phyloP scores from a whole-genome alignment of 2,329 filamentous ascomycete species.

The Cladophialophora yegresii region DNA sequence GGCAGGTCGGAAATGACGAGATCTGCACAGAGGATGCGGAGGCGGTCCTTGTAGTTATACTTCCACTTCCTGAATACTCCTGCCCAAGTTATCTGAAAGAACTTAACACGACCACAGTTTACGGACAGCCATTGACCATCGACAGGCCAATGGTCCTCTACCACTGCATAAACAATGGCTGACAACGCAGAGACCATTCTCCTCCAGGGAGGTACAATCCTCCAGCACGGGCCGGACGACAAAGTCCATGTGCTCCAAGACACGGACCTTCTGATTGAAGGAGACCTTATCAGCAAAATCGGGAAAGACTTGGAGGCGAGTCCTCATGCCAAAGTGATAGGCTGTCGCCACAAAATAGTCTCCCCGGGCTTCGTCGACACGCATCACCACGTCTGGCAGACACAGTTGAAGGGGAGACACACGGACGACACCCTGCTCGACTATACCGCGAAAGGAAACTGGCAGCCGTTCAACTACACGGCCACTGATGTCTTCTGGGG shows the following conservation, averaged over 20 bases:
- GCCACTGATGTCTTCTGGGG: slow-evolving; percentile 10
- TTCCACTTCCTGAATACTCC: too few relatives aligned
- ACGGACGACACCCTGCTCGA: slow-evolving; percentile 15
- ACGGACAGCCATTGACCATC: background rate
- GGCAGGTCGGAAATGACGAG: background rate
- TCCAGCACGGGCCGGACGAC: slow-evolving; percentile 4
- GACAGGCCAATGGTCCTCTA: background rate
- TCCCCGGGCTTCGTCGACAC: slow-evolving; percentile 13
- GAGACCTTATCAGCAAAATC: slow-evolving; percentile 9
- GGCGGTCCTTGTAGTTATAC: background rate
- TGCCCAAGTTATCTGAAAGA: background rate
- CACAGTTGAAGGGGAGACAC: slow-evolving; percentile 10
- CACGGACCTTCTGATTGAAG: slow-evolving; percentile 9
- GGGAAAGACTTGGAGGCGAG: slow-evolving; percentile 1
- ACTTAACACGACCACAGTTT: background rate
- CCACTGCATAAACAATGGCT: background rate
- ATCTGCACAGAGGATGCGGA: background rate
- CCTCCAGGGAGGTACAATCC: slow-evolving; percentile 5
- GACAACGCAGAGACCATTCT: background rate
- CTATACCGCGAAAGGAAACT: slow-evolving; percentile 12
- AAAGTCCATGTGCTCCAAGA: background rate
- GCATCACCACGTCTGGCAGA: slow-evolving; percentile 16
- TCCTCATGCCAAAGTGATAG: slow-evolving; percentile 4
- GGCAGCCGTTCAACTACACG: slow-evolving; percentile 15
- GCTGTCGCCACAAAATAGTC: slow-evolving; percentile 7